Evolutionary conservation across 768 basidiomycete species (phyloP).

Genomic region (Imleria badia): DNA sequence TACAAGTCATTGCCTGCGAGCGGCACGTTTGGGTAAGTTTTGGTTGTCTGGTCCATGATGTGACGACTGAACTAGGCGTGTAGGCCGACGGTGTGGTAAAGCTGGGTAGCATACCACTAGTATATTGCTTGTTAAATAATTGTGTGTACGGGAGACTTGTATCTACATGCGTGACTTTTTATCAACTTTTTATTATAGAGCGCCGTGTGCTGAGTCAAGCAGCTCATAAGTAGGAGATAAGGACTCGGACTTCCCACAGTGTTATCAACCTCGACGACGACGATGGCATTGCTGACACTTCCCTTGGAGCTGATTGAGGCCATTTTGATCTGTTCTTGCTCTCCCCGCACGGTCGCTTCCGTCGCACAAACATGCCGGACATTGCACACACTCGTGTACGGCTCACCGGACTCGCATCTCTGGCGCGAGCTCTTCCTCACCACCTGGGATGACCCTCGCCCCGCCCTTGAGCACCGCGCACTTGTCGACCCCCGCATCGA

Average conservation of each 20-base stretch:
- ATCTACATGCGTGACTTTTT: no score
- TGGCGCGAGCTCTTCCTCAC: conserved; percentile 51
- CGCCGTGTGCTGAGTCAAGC: conserved; percentile 1
- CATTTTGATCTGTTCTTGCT: conserved; percentile 29
- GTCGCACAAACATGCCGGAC: conserved; percentile 37
- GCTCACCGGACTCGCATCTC: conserved; percentile 35
- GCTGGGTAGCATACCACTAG: no score
- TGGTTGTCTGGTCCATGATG: neutral
- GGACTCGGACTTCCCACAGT: conserved; percentile 1
- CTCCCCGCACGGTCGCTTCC: conserved; percentile 35
- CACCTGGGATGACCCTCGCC: conserved; percentile 50
- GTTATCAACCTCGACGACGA: neutral
- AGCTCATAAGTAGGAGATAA: neutral
- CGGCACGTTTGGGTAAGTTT: conserved; percentile 30
- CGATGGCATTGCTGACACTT: conserved; percentile 16
- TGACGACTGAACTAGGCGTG: neutral
- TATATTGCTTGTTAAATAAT: no score
- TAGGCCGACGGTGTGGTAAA: conserved; percentile 16
- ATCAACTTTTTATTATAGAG: no score
- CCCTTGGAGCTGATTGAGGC: conserved; percentile 44
- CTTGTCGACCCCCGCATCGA: conserved; percentile 26
- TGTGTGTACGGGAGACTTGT: no score
- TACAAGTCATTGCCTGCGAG: conserved; percentile 13
- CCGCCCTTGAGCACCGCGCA: conserved; percentile 27
- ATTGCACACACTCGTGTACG: conserved; percentile 38